Base-by-base conservation (phyloP, 768 basidiomycete genomes). In the Hygrophorus pudorinus region DNA sequence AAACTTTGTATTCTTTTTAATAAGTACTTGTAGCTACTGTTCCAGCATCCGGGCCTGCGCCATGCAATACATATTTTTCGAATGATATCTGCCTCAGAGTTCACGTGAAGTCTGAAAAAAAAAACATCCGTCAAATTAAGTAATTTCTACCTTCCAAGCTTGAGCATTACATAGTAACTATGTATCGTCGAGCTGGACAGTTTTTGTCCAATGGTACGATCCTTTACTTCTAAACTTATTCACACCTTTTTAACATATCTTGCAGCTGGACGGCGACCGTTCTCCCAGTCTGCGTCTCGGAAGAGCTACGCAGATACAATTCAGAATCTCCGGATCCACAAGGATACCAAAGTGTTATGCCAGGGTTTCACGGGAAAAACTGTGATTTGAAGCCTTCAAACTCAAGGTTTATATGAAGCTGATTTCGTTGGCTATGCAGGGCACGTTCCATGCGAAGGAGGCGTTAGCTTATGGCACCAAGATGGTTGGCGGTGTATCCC, bases 401-500 rank as follows among this genome's bases (percentile, higher is more conserved):
- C 10, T 6, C 7, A 10, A 7, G 12, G 3, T 4, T 16, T 30
- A 3, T 16, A 33, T 18, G 29, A 41, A 4, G 28, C 37, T 10
- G 18, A 30, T 31, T n/a, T n/a, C 42, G 16, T 6, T 33, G 11
- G 27, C 3, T 35, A n/a, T 16, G 20, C 49, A 88, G 94, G 96
- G 85, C 51, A 97, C 96, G 55, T 99, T 99, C 77, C 96, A 99
- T 71, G 79, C 81, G 49, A 82, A 73, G 57, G 90, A 97, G 64
- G 93, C 96, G 30, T 64, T 98, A 50, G 90, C 79, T 40, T 99
- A 88, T 59, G 94, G 96, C 14, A 98, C 94, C 47, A 86, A 82
- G 49, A 94, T 98, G 87, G 89, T 99, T 46, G 96, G 96, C 46
- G 96, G 96, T 49, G 92, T 96, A 43, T 93, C 90, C 2, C 89